Percentiles rank a stretch among this genome's conserved stretches.
Evolutionary conservation across 306 rosid species (phyloP).

Genomic region (Malus sieversii): DNA sequence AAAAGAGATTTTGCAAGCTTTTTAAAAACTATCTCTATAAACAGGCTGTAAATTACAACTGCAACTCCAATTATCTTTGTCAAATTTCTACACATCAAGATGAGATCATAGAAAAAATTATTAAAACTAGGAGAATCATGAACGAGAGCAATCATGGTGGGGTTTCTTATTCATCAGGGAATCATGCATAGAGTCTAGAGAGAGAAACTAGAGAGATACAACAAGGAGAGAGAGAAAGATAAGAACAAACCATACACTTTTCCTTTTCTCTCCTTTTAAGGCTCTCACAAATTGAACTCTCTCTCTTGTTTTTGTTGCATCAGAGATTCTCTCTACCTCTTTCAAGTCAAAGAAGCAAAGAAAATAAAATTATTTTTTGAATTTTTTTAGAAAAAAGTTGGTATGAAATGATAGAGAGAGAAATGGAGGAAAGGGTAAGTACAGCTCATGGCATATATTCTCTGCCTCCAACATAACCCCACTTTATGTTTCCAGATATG

Average conservation of each 20-base stretch:
- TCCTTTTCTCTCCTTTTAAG: conserved; percentile 89
- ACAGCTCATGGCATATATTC: conserved; percentile 96
- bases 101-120: too few species aligned
- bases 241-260: conserved; percentile 93
- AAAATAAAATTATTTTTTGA: background rate
- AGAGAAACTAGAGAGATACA: conserved; percentile 6
- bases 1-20: too few species aligned
- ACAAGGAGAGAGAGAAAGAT: conserved; percentile 28
- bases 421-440: conserved; percentile 28
- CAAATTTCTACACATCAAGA: too few species aligned
- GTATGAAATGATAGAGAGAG: conserved; percentile 44
- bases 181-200: conserved; percentile 16
- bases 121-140: too few species aligned
- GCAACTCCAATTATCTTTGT: fast-evolving
- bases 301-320: conserved; percentile 49
- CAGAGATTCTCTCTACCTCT: conserved; percentile 76
- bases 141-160: background rate
- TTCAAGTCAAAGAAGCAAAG: conserved; percentile 80
- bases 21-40: too few species aligned
- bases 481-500: conserved; percentile 92
- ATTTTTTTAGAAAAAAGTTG: conserved; percentile 23
- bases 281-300: conserved; percentile 54
- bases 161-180: conserved; percentile 5
- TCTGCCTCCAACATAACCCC: conserved; percentile 67
- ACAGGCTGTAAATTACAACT: too few species aligned